phyloP scores from a whole-genome alignment of 202 grass and related monocot genomes.

The Schoenoplectus triqueter region DNA sequence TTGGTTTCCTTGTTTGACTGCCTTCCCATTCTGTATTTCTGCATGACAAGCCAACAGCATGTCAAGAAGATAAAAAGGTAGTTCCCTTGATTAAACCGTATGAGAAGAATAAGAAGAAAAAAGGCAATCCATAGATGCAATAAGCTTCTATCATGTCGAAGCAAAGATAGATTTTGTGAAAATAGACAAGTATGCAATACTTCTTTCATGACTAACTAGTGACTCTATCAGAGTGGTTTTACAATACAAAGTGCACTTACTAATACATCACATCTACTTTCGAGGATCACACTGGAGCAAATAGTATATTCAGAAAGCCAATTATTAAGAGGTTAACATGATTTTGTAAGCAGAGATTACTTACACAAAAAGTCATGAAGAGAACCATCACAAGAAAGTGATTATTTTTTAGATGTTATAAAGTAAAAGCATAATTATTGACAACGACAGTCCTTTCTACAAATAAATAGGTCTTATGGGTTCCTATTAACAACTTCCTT shows the following conservation, averaged over 20 bases:
- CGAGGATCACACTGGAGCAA: background rate
- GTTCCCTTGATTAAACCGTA: background rate
- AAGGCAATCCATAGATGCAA: background rate
- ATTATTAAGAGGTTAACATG: background rate
- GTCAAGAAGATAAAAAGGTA: conserved; percentile 3
- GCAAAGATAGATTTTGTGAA: background rate
- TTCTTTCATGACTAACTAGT: background rate
- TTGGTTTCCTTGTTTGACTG: conserved; percentile 37
- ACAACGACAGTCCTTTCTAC: background rate
- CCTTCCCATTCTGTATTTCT: conserved; percentile 47
- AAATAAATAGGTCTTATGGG: background rate
- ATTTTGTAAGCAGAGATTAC: background rate
- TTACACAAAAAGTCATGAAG: background rate
- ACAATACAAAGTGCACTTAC: background rate
- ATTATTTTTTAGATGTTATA: background rate
- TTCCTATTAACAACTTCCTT: background rate
- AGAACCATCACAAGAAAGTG: background rate
- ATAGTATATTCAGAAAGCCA: background rate
- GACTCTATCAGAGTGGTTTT: background rate
- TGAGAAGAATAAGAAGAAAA: background rate
- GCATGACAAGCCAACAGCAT: conserved; percentile 21
- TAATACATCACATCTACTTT: background rate
- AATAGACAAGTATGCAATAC: background rate
- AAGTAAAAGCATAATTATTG: conserved; percentile 3
- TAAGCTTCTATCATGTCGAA: background rate